Conservation (phyloP, 768 basidiomycete genomes). For the Phylloporus arenicola region DNA sequence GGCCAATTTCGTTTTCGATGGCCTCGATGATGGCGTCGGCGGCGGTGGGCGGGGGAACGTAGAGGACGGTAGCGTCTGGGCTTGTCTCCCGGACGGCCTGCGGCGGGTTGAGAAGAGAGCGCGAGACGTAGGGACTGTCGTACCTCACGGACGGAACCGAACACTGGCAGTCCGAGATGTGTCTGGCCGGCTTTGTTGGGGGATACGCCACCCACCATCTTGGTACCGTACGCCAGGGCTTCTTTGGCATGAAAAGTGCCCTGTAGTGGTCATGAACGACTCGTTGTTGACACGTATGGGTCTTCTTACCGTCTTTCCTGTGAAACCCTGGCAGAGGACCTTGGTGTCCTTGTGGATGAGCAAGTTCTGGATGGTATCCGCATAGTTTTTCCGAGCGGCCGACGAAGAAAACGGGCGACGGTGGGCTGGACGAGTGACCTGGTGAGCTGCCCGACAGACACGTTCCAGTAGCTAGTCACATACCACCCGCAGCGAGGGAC, state of each 20-base stretch:
- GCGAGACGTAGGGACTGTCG: constrained; percentile 6
- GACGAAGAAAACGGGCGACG: constrained; percentile 81
- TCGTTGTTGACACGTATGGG: background rate
- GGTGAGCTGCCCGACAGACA: background rate
- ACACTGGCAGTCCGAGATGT: constrained; percentile 93
- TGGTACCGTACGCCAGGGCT: constrained; percentile 91
- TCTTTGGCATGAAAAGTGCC: constrained; percentile 96
- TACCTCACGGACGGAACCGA: constrained; percentile 88
- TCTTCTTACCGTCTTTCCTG: constrained; percentile 83
- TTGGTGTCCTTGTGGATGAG: constrained; percentile 92
- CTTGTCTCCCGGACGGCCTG: constrained; percentile 82
- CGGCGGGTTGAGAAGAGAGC: constrained; percentile 1
- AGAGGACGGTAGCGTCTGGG: constrained; percentile 94
- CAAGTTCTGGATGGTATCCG: constrained; percentile 86
- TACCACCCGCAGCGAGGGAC: constrained; percentile 50
- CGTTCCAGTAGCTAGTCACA: constrained; percentile 11
- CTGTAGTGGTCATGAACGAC: constrained; percentile 34
- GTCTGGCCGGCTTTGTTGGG: constrained; percentile 94
- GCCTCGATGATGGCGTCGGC: constrained; percentile 98
- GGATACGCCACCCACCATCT: constrained; percentile 96
- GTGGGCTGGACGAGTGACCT: constrained; percentile 39
- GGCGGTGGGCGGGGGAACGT: constrained; percentile 94
- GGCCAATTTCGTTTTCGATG: constrained; percentile 94
- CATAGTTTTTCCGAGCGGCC: constrained; percentile 70
- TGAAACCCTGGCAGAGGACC: constrained; percentile 89